These are phyloP conservation scores for Cystofilobasidium ferigula DNA, from an alignment of 768 basidiomycete species.

Conservation along the genomic window DNA sequence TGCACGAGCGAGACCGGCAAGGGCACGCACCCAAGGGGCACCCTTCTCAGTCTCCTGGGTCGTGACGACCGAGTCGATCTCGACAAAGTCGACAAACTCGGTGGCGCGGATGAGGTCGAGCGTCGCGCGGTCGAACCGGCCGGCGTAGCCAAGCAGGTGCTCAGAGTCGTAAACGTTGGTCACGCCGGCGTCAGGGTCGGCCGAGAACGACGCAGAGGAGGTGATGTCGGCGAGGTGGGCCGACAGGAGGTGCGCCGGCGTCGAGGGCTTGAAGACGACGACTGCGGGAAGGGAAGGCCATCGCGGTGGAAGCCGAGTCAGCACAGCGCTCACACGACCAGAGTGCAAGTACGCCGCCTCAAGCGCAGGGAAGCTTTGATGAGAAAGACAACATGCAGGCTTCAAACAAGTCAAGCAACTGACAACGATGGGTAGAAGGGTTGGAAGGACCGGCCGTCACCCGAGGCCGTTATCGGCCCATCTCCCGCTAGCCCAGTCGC, in stretches of 20 bases:
- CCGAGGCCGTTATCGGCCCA: too few relatives aligned
- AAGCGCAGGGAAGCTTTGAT: too few relatives aligned
- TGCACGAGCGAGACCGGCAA: too few relatives aligned
- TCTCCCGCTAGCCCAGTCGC: not conserved
- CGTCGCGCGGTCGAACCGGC: slow-evolving; percentile 57
- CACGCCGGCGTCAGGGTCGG: slow-evolving; percentile 30
- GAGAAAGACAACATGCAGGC: too few relatives aligned
- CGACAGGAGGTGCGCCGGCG: slow-evolving; percentile 6
- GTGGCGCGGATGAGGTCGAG: slow-evolving; percentile 63
- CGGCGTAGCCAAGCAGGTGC: slow-evolving; percentile 63
- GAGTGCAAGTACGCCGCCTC: too few relatives aligned
- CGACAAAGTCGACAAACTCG: slow-evolving; percentile 86
- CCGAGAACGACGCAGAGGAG: slow-evolving; percentile 10
- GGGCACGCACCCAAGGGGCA: slow-evolving; percentile 72
- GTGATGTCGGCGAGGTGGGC: slow-evolving; percentile 14
- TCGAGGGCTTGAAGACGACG: slow-evolving; percentile 13
- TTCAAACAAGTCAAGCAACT: too few relatives aligned
- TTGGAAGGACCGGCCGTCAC: not conserved
- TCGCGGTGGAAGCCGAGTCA: not conserved
- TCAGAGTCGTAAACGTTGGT: slow-evolving; percentile 61
- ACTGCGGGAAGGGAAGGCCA: slow-evolving; percentile 35
- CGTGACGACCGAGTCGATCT: slow-evolving; percentile 85
- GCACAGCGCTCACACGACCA: slow-evolving; percentile 2
- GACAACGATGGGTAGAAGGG: not conserved
- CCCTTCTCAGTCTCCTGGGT: slow-evolving; percentile 56